Base-by-base conservation (phyloP, 2,329 filamentous ascomycete species). In the Pseudogymnoascus destructans region DNA sequence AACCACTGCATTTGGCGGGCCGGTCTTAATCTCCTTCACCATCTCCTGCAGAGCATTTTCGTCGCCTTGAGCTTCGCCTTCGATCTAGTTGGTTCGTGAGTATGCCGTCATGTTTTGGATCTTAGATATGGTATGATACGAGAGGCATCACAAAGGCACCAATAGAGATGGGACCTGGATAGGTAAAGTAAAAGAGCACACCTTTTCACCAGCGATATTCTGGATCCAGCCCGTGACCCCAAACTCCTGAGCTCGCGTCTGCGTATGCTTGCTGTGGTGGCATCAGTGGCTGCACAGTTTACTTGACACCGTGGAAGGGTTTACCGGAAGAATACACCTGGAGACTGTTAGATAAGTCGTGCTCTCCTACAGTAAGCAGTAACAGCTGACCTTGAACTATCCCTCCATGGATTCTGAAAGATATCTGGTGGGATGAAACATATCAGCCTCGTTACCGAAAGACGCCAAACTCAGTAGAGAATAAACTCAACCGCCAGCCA, bases 11-110 rank as follows among this genome's bases (percentile, higher is more conserved):
- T 80, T 75, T 1, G 77, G 73, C 0, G 90, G 89, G 0, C 90
- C 90, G 58, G 81, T 78, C 66, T 89, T 79, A 56, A 95, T 74
- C 60, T 88, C 82, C 64, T 85, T 80, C 27, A 95, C 73, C 64
- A 95, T 86, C 58, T 81, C 78, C 57, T 81, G 73, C 23, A 95
- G 69, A 1, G 78, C 72, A 0, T 81, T 77, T 2, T 82, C 76
- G 3, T 79, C 75, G 40, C 89, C 90, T 69, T 95, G 91, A 5
- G 86, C 89, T 72, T 95, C 90, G 32, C 91, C 90, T 67, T 87
- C 82, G 55, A 95, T 90, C 88, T 95, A 63, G 21, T 19, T 55
- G 32, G 19, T 11, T 52, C 13, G 8, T 35, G 32, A 32, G 25
- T 19, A 55, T 32, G 3, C 15, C 9, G n/a, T 19, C 49, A 32